Evolutionary conservation across 805 yeast species (phyloP).

Genomic region (Blastobotrys mokoenaii): DNA sequence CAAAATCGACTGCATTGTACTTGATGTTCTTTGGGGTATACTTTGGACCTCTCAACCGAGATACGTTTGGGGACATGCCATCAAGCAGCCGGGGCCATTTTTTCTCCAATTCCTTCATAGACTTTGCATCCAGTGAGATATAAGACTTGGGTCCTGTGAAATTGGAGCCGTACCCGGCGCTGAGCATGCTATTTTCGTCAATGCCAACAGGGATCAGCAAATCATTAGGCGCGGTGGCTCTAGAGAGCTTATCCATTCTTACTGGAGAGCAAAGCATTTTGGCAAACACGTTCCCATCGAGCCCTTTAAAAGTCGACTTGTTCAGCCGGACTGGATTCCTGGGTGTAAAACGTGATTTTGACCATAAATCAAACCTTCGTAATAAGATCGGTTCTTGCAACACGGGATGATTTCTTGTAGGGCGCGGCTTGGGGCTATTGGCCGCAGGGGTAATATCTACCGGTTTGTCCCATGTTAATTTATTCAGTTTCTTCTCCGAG

Average conservation of each 20-base stretch:
- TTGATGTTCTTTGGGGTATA: too few relatives aligned
- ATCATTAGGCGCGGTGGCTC: slow-evolving; percentile 34
- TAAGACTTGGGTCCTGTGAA: neutral
- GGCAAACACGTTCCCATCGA: slow-evolving; percentile 33
- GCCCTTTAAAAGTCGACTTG: slow-evolving; percentile 1
- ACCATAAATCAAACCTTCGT: neutral
- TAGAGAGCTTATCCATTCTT: slow-evolving; percentile 33
- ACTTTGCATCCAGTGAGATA: neutral
- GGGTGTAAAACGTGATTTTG: neutral
- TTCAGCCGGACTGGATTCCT: neutral
- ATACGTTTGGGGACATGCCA: too few relatives aligned
- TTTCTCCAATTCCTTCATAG: neutral
- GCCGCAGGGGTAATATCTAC: neutral
- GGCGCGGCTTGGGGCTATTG: neutral
- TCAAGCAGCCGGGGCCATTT: neutral
- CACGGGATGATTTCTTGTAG: neutral
- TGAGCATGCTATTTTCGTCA: slow-evolving; percentile 6
- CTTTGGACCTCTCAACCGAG: too few relatives aligned
- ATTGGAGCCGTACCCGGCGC: neutral
- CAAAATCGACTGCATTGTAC: too few relatives aligned
- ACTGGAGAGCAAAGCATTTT: slow-evolving; percentile 35
- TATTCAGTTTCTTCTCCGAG: neutral
- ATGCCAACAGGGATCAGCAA: slow-evolving; percentile 30
- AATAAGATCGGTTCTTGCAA: neutral
- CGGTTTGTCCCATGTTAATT: neutral